Evolutionary conservation across 2,329 filamentous ascomycete species (phyloP), one percentile per base, ranked within the genome.

Genomic region (Aquanectria penicillioides): DNA sequence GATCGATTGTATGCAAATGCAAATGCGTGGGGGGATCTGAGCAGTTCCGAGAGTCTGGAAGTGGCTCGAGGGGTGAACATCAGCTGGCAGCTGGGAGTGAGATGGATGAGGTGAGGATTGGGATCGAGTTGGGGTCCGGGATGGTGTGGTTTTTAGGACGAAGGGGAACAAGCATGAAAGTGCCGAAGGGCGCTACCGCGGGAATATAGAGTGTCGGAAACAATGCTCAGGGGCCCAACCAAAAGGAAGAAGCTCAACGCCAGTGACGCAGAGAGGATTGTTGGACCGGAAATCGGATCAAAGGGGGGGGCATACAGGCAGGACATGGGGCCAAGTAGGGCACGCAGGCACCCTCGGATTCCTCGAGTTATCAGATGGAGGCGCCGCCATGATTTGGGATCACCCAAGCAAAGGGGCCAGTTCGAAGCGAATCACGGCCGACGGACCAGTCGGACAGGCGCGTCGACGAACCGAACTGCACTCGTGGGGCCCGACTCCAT

Each of bases 401-500:
- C 18, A 29, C 47, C 29, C 50, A 58, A 34, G 41, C 33, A 53
- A 58, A 51, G 40, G 41, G 48, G 15, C 43, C 37, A 33, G 36
- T 33, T 52, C 28, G 44, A 43, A 52, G 34, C 36, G 40, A 34
- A 36, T 28, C n/a, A 28, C 25, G n/a, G 26, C 17, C 26, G 57
- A 25, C 51, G 36, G 28, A 13, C 66, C 62, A 66, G 59, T 65
- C 48, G 34, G 37, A 53, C 28, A 13, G 40, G 38, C 43, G 20
- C 31, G 13, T 53, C 47, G 33, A 3, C 2, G 15, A 20, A 41
- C n/a, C 22, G 46, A 40, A 28, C 26, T 6, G 12, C n/a, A 28
- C 31, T 37, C 64, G 61, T 61, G 67, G 67, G 62, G 55, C 64
- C 20, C 18, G 59, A 23, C 49, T 44, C 65, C 63, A 64, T 64